Evolutionary conservation across 306 rosid species (phyloP), one percentile per base, ranked within the genome.

Genomic region (Cucumis hystrix): DNA sequence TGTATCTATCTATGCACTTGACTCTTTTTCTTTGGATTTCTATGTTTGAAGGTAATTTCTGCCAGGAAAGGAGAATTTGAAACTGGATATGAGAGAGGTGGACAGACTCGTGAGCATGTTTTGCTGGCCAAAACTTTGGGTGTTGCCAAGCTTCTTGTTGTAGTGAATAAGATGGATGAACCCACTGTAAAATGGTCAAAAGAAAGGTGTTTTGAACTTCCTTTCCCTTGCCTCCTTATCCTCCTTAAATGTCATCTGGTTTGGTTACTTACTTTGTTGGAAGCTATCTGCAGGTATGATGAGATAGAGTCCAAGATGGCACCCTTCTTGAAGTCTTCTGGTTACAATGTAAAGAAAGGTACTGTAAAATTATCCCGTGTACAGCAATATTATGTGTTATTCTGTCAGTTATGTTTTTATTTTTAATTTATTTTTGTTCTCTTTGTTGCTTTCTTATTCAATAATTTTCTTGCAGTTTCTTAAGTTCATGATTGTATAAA

Each of bases 11-110:
- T 55, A 33, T 33, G 37, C 37, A 72, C 63, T 51, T 64, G 74
- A 67, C 76, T 33, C 77, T 18, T 25, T 82, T 49, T 20, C 33
- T 68, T 52, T 67, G 16, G 13, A 30, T 78, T 78, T 51, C 76
- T 54, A 52, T 78, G 54, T 52, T n/a, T 67, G 41, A 66, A 96
- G 99, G 98, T 96, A 65, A 92, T 96, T 77, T 96, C 99, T 87
- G 99, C 99, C 33, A 84, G 99, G 61, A 96, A 92, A 85, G 99
- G 99, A 60, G 99, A 96, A 83, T 96, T 96, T 80, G 99, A 96
- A 84, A 96, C 99, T 64, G 99, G 99, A 70, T 96, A 89, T 78
- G 99, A 96, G 92, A 91, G 89, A 79, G 99, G 99, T 84, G 99
- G 99, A 37, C 99, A 96, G 84, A 96, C 99, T 63, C 98, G 99